Evolutionary conservation across 352 stramenopile genomes (phyloP).

Genomic region (Stramenopiles sp.): DNA sequence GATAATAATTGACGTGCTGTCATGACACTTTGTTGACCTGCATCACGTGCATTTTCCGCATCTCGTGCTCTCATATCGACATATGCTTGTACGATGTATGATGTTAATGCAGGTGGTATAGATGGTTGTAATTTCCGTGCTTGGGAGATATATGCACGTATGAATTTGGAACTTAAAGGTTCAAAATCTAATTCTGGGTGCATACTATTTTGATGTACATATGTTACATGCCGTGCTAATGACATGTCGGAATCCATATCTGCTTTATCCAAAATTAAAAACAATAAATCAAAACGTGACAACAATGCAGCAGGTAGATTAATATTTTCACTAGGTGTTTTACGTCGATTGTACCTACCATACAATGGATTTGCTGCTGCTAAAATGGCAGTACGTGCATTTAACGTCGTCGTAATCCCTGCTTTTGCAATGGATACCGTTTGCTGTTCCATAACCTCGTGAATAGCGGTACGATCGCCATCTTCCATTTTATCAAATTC

Average conservation of each 20-base stretch:
- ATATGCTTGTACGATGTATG: constrained; percentile 96
- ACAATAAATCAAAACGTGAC: constrained; percentile 96
- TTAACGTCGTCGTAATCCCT: constrained; percentile 94
- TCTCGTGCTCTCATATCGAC: constrained; percentile 83
- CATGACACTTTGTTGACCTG: constrained; percentile 85
- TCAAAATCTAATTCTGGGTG: constrained; percentile 74
- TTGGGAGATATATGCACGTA: constrained; percentile 38
- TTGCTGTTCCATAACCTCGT: constrained; percentile 99
- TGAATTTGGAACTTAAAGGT: constrained; percentile 35
- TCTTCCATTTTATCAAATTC: constrained; percentile 99
- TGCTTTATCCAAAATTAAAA: constrained; percentile 86
- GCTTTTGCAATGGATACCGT: constrained; percentile 97
- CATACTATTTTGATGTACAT: constrained; percentile 54
- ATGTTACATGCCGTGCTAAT: constrained; percentile 68
- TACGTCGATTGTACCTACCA: constrained; percentile 42
- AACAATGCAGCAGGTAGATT: constrained; percentile 97
- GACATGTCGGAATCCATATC: constrained; percentile 71
- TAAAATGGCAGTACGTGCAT: constrained; percentile 59
- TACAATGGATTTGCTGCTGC: constrained; percentile 72
- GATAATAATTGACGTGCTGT: constrained; percentile 92
- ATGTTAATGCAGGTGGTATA: constrained; percentile 76
- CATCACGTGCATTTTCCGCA: constrained; percentile 40
- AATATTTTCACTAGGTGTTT: constrained; percentile 66
- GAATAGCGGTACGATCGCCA: constrained; percentile 88
- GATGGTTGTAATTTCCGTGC: constrained; percentile 53